Evolutionary conservation across 345 rosid species (phyloP).

Genomic region (Ceriops decandra): DNA sequence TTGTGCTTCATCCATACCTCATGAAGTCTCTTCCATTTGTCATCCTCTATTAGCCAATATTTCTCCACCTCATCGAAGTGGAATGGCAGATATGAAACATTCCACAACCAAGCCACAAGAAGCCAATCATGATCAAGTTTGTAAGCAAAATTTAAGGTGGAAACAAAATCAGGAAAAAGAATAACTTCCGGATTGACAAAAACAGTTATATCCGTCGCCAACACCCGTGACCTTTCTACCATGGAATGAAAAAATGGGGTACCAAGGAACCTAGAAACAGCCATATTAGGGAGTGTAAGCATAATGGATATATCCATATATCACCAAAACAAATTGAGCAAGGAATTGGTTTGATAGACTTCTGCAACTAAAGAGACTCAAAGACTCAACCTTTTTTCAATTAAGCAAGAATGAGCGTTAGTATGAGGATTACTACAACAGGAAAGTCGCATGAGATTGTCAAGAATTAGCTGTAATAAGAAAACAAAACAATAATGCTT

Average conservation of each 20-base stretch:
- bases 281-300: not conserved
- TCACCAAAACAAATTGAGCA: no score
- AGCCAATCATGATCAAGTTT: constrained; percentile 62
- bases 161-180: constrained; percentile 54
- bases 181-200: constrained; percentile 51
- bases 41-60: constrained; percentile 53
- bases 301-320: not conserved
- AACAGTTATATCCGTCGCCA: constrained; percentile 49
- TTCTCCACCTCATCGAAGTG: constrained; percentile 47
- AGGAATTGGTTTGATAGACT: no score
- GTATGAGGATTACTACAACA: no score
- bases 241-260: constrained; percentile 85
- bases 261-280: constrained; percentile 60
- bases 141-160: constrained; percentile 52
- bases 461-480: not conserved
- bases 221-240: constrained; percentile 53
- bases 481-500: constrained; percentile 23
- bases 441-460: no score
- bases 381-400: no score
- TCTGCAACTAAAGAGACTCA: no score
- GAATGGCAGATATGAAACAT: constrained; percentile 52
- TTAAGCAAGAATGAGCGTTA: no score
- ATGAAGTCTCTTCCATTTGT: constrained; percentile 36
- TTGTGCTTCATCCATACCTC: constrained; percentile 53
- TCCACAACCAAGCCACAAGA: constrained; percentile 57